Evolutionary conservation across 2,329 filamentous ascomycete species (phyloP).

Genomic region (Sarocladium brachiariae): DNA sequence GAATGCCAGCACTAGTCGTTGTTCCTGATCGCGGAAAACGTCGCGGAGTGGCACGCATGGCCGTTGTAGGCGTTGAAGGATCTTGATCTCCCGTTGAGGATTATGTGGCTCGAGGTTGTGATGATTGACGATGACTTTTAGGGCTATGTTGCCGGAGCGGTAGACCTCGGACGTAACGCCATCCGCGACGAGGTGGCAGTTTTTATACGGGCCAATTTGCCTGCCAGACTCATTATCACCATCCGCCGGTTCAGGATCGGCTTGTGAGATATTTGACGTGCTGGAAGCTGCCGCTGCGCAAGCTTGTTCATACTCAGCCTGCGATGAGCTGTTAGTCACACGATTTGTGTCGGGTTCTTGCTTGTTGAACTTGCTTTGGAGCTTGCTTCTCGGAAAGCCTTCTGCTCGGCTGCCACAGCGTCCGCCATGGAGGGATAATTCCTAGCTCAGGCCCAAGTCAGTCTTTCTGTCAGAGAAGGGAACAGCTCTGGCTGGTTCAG

Average conservation of each 20-base stretch:
- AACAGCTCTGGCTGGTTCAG: background rate
- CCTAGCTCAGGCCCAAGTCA: background rate
- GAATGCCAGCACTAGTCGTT: conserved; percentile 72
- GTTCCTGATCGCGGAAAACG: conserved; percentile 63
- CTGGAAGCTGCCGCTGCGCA: conserved; percentile 19
- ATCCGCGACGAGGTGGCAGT: conserved; percentile 48
- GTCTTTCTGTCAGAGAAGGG: background rate
- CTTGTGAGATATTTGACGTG: background rate
- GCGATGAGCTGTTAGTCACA: background rate
- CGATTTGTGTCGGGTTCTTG: conserved; percentile 7
- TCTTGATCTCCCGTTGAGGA: conserved; percentile 68
- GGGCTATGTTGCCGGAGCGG: conserved; percentile 55
- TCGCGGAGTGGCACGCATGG: conserved; percentile 62
- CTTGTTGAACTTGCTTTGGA: conserved; percentile 39
- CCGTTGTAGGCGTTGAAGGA: conserved; percentile 55
- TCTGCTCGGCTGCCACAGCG: conserved; percentile 61
- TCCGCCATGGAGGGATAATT: conserved; percentile 20
- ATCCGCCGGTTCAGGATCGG: conserved; percentile 8
- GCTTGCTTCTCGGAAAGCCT: conserved; percentile 50
- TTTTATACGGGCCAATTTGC: conserved; percentile 45
- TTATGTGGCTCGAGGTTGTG: conserved; percentile 74
- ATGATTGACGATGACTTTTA: conserved; percentile 77
- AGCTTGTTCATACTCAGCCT: conserved; percentile 54
- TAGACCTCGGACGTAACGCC: conserved; percentile 84
- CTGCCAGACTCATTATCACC: conserved; percentile 25